These are phyloP conservation scores for Pyrus communis DNA, from an alignment of 306 rosid genomes.

Conservation along the genomic window DNA sequence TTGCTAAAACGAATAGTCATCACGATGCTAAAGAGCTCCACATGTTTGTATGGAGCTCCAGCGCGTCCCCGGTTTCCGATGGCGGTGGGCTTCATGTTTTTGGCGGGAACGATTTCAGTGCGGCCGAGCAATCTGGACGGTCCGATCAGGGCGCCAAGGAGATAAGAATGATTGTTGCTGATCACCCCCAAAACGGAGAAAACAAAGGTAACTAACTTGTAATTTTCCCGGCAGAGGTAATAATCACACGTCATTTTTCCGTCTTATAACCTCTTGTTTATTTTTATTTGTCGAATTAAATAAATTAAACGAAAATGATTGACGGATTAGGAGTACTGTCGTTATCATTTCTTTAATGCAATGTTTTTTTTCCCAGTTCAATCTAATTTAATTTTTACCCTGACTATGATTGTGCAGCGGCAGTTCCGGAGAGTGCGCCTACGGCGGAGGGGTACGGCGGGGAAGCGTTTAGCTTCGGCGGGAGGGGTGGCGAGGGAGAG, in stretches of 20 bases:
- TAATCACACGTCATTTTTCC: no score
- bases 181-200: constrained; percentile 70
- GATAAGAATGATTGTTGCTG: constrained; percentile 87
- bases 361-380: neutral
- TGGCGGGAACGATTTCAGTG: constrained; percentile 51
- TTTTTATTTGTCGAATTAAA: neutral
- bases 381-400: neutral
- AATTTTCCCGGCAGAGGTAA: neutral
- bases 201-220: constrained; percentile 41
- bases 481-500: constrained; percentile 34
- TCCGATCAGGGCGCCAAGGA: constrained; percentile 91
- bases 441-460: constrained; percentile 29
- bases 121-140: constrained; percentile 78
- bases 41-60: constrained; percentile 94
- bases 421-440: constrained; percentile 20
- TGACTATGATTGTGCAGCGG: neutral
- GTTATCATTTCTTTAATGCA: neutral
- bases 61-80: constrained; percentile 75
- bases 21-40: constrained; percentile 85
- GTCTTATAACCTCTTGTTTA: neutral
- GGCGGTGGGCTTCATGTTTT: constrained; percentile 67
- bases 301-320: neutral
- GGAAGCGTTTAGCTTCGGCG: constrained; percentile 51
- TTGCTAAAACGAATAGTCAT: constrained; percentile 21
- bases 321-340: neutral